phyloP scores from a whole-genome alignment of 345 rosid genomes.

The Abelmoschus esculentus region DNA sequence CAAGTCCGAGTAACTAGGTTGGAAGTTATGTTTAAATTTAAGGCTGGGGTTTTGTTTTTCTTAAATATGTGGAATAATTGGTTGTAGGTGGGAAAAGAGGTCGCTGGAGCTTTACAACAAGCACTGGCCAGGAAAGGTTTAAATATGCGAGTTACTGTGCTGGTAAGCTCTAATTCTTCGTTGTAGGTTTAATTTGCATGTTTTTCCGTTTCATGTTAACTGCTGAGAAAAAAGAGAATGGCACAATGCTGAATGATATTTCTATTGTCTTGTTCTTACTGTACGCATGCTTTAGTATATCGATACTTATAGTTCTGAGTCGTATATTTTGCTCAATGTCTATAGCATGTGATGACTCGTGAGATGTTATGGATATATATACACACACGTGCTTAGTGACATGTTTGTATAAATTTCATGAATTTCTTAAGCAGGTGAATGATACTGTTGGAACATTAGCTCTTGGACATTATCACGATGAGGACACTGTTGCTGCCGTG shows the following conservation, averaged over 20 bases:
- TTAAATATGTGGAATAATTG: not conserved
- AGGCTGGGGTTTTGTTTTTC: not conserved
- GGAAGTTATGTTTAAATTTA: not conserved
- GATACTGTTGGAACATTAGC: constrained; percentile 93
- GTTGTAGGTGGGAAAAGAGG: constrained; percentile 69
- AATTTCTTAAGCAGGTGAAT: constrained; percentile 59
- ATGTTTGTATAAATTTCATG: not conserved
- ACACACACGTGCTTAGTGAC: not conserved
- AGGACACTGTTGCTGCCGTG: constrained; percentile 86
- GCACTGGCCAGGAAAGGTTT: constrained; percentile 57
- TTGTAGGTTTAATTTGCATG: not conserved
- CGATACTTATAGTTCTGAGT: too few species aligned
- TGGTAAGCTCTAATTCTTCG: constrained; percentile 42
- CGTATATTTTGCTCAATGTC: not conserved
- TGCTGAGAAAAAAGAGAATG: too few species aligned
- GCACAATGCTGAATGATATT: not conserved
- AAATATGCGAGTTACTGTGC: constrained; percentile 51
- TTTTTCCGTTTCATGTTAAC: not conserved
- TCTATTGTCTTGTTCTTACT: not conserved
- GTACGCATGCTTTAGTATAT: not conserved
- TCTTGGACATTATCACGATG: constrained; percentile 81
- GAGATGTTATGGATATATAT: not conserved
- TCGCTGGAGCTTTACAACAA: constrained; percentile 51
- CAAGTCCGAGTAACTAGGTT: not conserved
- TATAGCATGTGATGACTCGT: not conserved